phyloP scores from a whole-genome alignment of 2,329 filamentous ascomycete genomes.

The Curvularia verruculosa region DNA sequence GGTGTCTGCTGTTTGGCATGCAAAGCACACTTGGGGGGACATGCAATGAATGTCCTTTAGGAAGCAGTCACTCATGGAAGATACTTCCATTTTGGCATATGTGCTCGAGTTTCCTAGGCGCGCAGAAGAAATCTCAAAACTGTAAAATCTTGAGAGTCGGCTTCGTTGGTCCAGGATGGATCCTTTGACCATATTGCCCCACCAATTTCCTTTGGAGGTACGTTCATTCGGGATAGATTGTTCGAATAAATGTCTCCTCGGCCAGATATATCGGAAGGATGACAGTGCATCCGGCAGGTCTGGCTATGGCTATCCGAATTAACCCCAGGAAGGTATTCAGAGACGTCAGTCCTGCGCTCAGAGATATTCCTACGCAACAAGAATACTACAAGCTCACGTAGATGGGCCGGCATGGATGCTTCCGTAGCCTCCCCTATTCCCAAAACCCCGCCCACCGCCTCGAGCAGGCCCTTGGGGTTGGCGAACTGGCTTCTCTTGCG shows the following conservation, averaged over 20 bases:
- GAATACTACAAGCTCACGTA: constrained; percentile 10
- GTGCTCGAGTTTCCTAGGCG: too few species aligned
- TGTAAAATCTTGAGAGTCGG: too few species aligned
- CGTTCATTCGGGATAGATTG: not conserved
- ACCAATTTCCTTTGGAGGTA: not conserved
- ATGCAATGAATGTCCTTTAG: not conserved
- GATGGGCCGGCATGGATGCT: constrained; percentile 24
- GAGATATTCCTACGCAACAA: not conserved
- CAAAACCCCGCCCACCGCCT: constrained; percentile 79
- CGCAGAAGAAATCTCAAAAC: not conserved
- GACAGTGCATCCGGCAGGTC: not conserved
- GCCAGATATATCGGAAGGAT: not conserved
- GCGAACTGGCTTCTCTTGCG: constrained; percentile 72
- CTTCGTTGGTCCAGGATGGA: not conserved
- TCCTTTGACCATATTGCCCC: not conserved
- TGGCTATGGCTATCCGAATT: too few species aligned
- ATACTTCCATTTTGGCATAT: not conserved
- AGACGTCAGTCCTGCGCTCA: not conserved
- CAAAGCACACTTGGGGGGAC: too few species aligned
- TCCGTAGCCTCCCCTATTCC: constrained; percentile 59
- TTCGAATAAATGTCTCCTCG: not conserved
- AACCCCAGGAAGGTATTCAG: not conserved
- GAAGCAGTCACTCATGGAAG: not conserved
- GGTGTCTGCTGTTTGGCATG: not conserved
- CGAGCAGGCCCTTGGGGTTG: constrained; percentile 77